These are phyloP conservation scores for Cladosporium cucumerinum DNA, from an alignment of 2,329 filamentous ascomycete species.

Conservation along the genomic window DNA sequence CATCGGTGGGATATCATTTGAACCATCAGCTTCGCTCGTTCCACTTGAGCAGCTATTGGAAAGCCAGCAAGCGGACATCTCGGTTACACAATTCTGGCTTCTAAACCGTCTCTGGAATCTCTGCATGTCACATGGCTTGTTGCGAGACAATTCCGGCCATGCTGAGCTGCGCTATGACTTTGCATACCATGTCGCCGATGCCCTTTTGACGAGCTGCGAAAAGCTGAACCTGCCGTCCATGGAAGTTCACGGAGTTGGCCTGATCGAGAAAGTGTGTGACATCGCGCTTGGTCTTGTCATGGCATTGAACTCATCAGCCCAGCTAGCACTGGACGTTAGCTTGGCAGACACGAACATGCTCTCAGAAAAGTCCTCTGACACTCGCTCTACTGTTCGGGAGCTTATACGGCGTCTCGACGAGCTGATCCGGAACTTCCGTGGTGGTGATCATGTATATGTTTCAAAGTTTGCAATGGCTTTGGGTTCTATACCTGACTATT, in stretches of 20 bases:
- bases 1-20: conserved; percentile 39
- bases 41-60: conserved; percentile 30
- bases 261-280: conserved; percentile 42
- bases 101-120: conserved; percentile 44
- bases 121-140: conserved; percentile 40
- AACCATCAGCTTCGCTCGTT: conserved; percentile 32
- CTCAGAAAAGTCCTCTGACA: conserved; percentile 8
- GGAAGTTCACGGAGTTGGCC: conserved; percentile 43
- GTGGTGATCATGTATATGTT: conserved; percentile 24
- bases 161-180: conserved; percentile 39
- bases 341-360: conserved; percentile 18
- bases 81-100: conserved; percentile 44
- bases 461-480: conserved; percentile 20
- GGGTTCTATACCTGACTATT: not conserved
- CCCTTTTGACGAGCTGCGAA: conserved; percentile 36
- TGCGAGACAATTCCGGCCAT: conserved; percentile 36
- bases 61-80: conserved; percentile 43
- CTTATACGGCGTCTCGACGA: conserved; percentile 20
- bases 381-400: conserved; percentile 7
- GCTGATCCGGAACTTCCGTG: conserved; percentile 24
- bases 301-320: conserved; percentile 22
- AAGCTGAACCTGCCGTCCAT: conserved; percentile 35
- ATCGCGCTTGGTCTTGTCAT: conserved; percentile 31
- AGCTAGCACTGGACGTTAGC: conserved; percentile 20
- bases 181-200: conserved; percentile 35